Evolutionary conservation across 108 stramenopile species (phyloP), one percentile per base, ranked within the genome.

Genomic region (Skeletonema tropicum): DNA sequence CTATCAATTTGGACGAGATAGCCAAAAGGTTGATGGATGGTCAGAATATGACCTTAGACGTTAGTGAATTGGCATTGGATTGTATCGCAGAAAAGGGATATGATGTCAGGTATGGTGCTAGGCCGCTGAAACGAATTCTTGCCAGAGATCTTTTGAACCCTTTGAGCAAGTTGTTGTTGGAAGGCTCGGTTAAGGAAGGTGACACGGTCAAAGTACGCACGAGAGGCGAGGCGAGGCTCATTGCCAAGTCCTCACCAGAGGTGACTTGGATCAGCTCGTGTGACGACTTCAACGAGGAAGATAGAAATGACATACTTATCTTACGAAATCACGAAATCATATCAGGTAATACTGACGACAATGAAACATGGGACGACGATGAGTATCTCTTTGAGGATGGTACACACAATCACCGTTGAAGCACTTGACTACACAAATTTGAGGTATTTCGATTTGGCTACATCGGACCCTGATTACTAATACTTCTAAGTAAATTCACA

Each of bases 121-220:
- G 95, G 57, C 95, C 95, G 5, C 81, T 96, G 13, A 89, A 92
- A 59, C 71, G 94, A 33, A 90, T 92, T 66, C 66, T 95, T 39
- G 91, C 92, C 31, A 77, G 81, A n/a, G 86, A 87, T 15, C 84
- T 95, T 12, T 89, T 92, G 13, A 95, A 91, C 30, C 68, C 78
- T 49, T 87, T 95, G 21, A 89, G 89, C 62, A 88, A 87, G 33
- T 88, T 92, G 89, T 79, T 94, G 3, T 90, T 94, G 49, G 82
- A 85, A 21, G 93, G 93, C 1, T 87, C 90, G 46, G 66, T 94
- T 2, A 39, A 46, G 2, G 87, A 77, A 68, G 93, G 93, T 15
- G 77, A 68, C 31, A 89, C 81, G 25, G 93, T 94, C 49, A 59
- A 66, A 21, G 91, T 95, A 32, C 66, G 86, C 15, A 91, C 93